phyloP scores from a whole-genome alignment of 495 filamentous ascomycete genomes.

The Elaphomyces granulatus region DNA sequence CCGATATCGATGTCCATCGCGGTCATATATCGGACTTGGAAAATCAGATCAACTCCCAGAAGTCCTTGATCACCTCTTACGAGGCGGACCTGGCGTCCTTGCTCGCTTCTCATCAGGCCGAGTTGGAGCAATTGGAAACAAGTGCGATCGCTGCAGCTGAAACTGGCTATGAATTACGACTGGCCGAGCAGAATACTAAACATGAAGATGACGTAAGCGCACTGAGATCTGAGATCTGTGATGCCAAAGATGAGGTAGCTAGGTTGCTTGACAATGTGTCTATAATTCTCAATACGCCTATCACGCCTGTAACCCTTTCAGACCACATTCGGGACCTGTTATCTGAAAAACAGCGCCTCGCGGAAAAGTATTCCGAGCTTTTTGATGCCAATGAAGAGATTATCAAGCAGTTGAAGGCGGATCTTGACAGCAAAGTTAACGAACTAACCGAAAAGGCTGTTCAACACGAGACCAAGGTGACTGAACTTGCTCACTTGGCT shows the following conservation, averaged over 20 bases:
- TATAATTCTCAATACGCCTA: slow-evolving; percentile 34
- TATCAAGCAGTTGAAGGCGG: slow-evolving; percentile 37
- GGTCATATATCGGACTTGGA: slow-evolving; percentile 32
- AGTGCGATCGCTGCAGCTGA: slow-evolving; percentile 26
- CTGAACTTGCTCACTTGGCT: slow-evolving; percentile 38
- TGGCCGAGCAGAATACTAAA: slow-evolving; percentile 34
- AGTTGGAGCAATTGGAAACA: slow-evolving; percentile 34
- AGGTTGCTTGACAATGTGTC: slow-evolving; percentile 41
- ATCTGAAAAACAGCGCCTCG: slow-evolving; percentile 31
- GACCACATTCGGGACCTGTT: slow-evolving; percentile 36
- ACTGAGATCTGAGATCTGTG: slow-evolving; percentile 53
- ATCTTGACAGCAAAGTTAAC: slow-evolving; percentile 26
- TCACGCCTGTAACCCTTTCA: slow-evolving; percentile 27
- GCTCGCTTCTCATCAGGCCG: slow-evolving; percentile 37
- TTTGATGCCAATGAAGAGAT: slow-evolving; percentile 28
- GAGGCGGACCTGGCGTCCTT: slow-evolving; percentile 38
- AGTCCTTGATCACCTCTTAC: slow-evolving; percentile 38
- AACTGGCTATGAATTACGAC: slow-evolving; percentile 31
- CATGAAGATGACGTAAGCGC: slow-evolving; percentile 45
- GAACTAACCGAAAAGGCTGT: slow-evolving; percentile 23
- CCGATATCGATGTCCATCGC: slow-evolving; percentile 36
- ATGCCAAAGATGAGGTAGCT: slow-evolving; percentile 53
- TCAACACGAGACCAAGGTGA: slow-evolving; percentile 31
- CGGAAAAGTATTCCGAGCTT: slow-evolving; percentile 31
- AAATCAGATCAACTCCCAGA: slow-evolving; percentile 22